Evolutionary conservation across 305 asterid species (phyloP), one percentile per base, ranked within the genome.

Genomic region (Stenogyne calaminthoides): DNA sequence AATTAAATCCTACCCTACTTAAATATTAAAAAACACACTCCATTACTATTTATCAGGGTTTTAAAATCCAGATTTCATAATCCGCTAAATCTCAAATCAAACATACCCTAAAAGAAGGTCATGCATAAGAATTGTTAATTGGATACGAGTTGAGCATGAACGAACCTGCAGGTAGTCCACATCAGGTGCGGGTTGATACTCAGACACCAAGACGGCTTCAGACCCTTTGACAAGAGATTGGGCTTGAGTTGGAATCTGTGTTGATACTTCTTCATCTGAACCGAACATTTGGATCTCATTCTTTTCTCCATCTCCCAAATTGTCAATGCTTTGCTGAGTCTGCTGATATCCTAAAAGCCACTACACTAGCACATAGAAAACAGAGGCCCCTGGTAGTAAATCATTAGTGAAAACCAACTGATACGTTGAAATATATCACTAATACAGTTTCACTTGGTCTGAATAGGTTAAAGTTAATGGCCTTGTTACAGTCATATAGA

Each of bases 321-420:
- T 59, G 69, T 71, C 79, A 44, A 61, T 73, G 76, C 70, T 83
- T 80, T 78, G 83, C 47, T 79, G 83, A 72, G 79, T 68, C 77
- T 76, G 82, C 67, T 83, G 85, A 80, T 66, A 82, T 86, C 91
- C 92, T 75, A 86, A 85, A 83, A 83, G 92, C 89, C 93, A 88
- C 99, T 94, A 90, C 82, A 93, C 88, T 83, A 93, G 92, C 97
- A 93, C 96, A 93, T 76, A 88, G 80, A 94, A 88, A 94, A 89
- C 88, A 91, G 95, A 90, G 84, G 88, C 87, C 92, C 96, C 93
- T 86, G 93, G 87, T 84, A 88, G 96, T 91, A 90, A 94, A 93
- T 93, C 86, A 91, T 91, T 82, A 85, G 91, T 86, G 96, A 88
- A 88, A 79, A 90, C 95, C 92, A 87, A 86, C 86, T 83, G 94